phyloP scores from a whole-genome alignment of 495 filamentous ascomycete genomes.

The Lophiotrema nucula region DNA sequence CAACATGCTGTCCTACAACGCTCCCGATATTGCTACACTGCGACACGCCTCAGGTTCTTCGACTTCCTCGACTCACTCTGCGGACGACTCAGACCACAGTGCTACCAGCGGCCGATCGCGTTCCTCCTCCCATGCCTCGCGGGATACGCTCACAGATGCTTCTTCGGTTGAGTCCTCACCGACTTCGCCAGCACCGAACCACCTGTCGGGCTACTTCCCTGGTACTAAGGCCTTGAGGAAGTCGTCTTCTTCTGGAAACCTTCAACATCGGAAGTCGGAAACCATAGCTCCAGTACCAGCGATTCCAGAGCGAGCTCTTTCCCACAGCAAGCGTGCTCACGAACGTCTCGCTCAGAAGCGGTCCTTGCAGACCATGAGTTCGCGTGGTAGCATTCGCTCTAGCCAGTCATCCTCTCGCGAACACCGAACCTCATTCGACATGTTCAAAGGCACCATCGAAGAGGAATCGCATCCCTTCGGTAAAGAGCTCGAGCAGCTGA shows the following conservation, averaged over 20 bases:
- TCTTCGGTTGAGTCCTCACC: constrained; percentile 63
- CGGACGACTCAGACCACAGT: constrained; percentile 59
- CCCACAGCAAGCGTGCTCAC: constrained; percentile 80
- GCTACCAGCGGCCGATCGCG: constrained; percentile 30
- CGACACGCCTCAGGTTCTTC: constrained; percentile 46
- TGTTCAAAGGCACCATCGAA: constrained; percentile 43
- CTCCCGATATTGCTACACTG: constrained; percentile 63
- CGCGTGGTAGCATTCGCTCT: constrained; percentile 45
- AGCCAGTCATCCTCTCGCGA: constrained; percentile 55
- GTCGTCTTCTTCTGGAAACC: constrained; percentile 43
- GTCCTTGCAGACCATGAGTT: constrained; percentile 54
- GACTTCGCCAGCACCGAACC: constrained; percentile 65
- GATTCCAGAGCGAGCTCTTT: constrained; percentile 72
- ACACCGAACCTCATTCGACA: constrained; percentile 48
- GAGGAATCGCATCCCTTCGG: constrained; percentile 58
- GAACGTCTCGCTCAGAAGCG: constrained; percentile 66
- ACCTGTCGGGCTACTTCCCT: constrained; percentile 76
- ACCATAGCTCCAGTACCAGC: constrained; percentile 44
- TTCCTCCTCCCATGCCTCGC: constrained; percentile 48
- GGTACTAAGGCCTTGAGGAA: constrained; percentile 44
- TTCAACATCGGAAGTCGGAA: constrained; percentile 41
- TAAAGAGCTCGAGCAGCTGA: constrained; percentile 69
- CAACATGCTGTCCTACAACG: constrained; percentile 92
- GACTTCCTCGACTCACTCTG: constrained; percentile 51
- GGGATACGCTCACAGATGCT: constrained; percentile 69